Evolutionary conservation across 2,329 filamentous ascomycete species (phyloP), one percentile per base, ranked within the genome.

Genomic region (Remersonia thermophila): DNA sequence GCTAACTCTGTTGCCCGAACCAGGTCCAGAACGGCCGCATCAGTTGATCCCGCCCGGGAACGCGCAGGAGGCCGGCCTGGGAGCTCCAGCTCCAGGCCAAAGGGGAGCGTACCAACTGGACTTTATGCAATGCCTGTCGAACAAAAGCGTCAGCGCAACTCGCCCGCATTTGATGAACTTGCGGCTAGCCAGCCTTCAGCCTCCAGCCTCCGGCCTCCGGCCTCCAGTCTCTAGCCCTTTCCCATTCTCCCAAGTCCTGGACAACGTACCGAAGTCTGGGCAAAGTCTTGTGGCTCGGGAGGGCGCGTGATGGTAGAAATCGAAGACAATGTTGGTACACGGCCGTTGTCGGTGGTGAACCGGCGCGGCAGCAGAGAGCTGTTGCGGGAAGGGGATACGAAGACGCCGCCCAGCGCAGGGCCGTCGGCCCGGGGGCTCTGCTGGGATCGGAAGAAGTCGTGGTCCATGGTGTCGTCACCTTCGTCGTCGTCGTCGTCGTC

Each of bases 311-410:
- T 57, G 27, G 70, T 67, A 54, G 69, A 68, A 55, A 87, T 62
- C 43, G 73, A 71, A 39, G 70, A 73, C 60, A 83, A 65, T 55
- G 81, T 84, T 58, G 82, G 80, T 61, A 89, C 66, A 70, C 86
- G 72, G 61, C 84, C 71, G 62, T 83, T 78, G 63, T 94, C 93
- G 39, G 87, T 91, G 45, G 89, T 96, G 63, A 96, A 96, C 55
- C 89, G 81, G 54, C 89, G 80, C 60, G 87, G 84, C 56, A 96
- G 69, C 36, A 48, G 37, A 32, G 47, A 42, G 13, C 44, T 71
- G 58, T 80, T 80, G 56, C 83, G 77, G 50, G 76, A 73, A 53
- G 83, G 78, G 52, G 82, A 80, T 52, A 79, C 77, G 59, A 85
- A 51, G 13, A 45, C 75, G 48, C 77, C 74, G 55, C 79, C 9